Base-by-base conservation (phyloP, 148 eudicot genomes). In the Diospyros kaki region DNA sequence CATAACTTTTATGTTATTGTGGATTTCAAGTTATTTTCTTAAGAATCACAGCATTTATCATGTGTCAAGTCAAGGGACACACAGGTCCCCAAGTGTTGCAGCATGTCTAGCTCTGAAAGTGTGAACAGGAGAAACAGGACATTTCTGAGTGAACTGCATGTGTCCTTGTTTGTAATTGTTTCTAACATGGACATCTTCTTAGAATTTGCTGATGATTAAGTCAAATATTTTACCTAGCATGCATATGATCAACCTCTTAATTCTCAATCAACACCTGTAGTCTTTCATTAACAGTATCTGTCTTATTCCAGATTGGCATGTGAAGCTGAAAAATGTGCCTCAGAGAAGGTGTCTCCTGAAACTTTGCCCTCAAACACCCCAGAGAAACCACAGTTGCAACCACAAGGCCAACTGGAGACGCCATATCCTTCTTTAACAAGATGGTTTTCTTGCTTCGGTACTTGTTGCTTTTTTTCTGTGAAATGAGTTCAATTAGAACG, bases 371-470 rank as follows among this genome's bases (percentile, higher is more conserved):
- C 52, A 9, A 42, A 13, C 58, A 69, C 38, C 4, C 41, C 40
- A 6, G 76, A 79, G 71, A 74, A 77, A n/a, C 77, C 79, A 6
- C 54, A 69, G 58, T 9, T 71, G 5, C 58, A 66, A 5, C 66
- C 65, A 69, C 66, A 72, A 38, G 46, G 60, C 63, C 55, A 46
- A 42, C 59, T 4, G n/a, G 15, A 18, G 63, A 62, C 68, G 72
- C 39, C 61, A 54, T 72, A 75, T 64, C 2, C 79, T 64, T 60
- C 56, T 17, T 53, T 15, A 38, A 73, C 73, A 14, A 55, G 43
- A 75, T 81, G 87, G 79, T 82, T 80, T 60, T 70, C 73, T 69
- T 80, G 83, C 66, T 80, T 75, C 69, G 3, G 1, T 5, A 45
- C 18, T 58, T 60, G 13, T 44, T 59, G 58, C 76, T 6, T 44